These are phyloP conservation scores for Capsella rubella DNA, from an alignment of 441 rosid genomes.

Conservation along the genomic window DNA sequence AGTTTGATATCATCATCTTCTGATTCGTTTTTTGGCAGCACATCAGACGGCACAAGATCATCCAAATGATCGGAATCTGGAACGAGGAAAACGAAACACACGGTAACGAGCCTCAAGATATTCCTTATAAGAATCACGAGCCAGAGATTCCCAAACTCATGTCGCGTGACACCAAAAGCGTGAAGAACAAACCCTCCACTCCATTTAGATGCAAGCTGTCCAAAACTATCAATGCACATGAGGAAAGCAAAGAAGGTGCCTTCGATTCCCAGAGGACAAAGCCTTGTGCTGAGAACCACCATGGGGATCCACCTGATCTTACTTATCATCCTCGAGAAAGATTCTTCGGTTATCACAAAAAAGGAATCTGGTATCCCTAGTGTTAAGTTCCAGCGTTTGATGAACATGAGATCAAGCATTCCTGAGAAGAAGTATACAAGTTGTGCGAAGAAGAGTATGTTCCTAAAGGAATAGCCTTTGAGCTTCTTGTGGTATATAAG, in stretches of 20 bases:
- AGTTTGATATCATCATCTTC: slow-evolving; percentile 12
- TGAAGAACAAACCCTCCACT: slow-evolving; percentile 74
- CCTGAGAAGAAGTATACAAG: slow-evolving; percentile 68
- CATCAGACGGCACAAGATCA: slow-evolving; percentile 51
- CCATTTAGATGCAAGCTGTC: slow-evolving; percentile 69
- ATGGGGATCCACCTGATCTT: slow-evolving; percentile 82
- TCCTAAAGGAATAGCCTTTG: slow-evolving; percentile 65
- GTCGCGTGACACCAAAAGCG: slow-evolving; percentile 68
- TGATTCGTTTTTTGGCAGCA: slow-evolving; percentile 32
- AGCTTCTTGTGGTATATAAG: slow-evolving; percentile 74
- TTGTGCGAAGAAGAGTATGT: slow-evolving; percentile 62
- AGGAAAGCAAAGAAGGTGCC: slow-evolving; percentile 82
- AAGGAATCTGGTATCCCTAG: slow-evolving; percentile 77
- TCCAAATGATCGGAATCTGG: slow-evolving; percentile 59
- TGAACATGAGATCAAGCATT: slow-evolving; percentile 72
- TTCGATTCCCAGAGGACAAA: slow-evolving; percentile 81
- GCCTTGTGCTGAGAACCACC: slow-evolving; percentile 72
- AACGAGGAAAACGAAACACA: slow-evolving; percentile 69
- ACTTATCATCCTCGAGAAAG: slow-evolving; percentile 60
- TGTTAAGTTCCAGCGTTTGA: slow-evolving; percentile 68
- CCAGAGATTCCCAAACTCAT: slow-evolving; percentile 70
- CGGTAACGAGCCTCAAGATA: slow-evolving; percentile 58
- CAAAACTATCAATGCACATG: slow-evolving; percentile 83
- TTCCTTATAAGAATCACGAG: slow-evolving; percentile 68
- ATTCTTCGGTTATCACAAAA: slow-evolving; percentile 76